Percentiles rank a stretch among this genome's conserved stretches.
Conservation (phyloP, 2,329 filamentous ascomycete genomes). For the Neofusicoccum sp. region DNA sequence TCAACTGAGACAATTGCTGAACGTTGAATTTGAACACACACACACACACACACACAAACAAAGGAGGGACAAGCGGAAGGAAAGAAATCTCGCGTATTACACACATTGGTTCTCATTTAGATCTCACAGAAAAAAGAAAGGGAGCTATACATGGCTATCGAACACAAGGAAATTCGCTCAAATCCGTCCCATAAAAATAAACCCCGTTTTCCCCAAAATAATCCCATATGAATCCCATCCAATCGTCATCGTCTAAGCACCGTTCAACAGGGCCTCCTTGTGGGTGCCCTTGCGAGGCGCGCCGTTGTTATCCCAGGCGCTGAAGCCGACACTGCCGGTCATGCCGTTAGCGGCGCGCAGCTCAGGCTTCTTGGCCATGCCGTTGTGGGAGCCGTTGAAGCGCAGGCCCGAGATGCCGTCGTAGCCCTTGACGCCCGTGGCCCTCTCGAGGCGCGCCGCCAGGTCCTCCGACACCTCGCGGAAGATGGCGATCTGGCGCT, state of each 20-base stretch:
- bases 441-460: conserved; percentile 59
- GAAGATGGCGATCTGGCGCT: conserved; percentile 65
- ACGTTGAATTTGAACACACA: too few relatives aligned
- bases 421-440: conserved; percentile 61
- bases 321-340: conserved; percentile 33
- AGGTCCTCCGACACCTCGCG: conserved; percentile 61
- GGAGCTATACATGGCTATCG: too few relatives aligned
- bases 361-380: conserved; percentile 52
- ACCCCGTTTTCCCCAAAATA: not conserved
- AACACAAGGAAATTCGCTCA: too few relatives aligned
- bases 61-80: too few relatives aligned
- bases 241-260: not conserved
- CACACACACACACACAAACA: too few relatives aligned
- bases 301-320: conserved; percentile 45
- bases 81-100: too few relatives aligned
- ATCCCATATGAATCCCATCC: not conserved
- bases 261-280: conserved; percentile 21
- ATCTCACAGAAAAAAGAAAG: too few relatives aligned
- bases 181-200: not conserved
- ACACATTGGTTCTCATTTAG: too few relatives aligned
- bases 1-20: too few relatives aligned
- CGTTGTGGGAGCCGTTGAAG: conserved; percentile 63
- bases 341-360: conserved; percentile 54
- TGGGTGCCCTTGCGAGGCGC: conserved; percentile 48
- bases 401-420: conserved; percentile 53